Evolutionary conservation across 306 rosid genomes (phyloP).

Genomic region (Vigna radiata): DNA sequence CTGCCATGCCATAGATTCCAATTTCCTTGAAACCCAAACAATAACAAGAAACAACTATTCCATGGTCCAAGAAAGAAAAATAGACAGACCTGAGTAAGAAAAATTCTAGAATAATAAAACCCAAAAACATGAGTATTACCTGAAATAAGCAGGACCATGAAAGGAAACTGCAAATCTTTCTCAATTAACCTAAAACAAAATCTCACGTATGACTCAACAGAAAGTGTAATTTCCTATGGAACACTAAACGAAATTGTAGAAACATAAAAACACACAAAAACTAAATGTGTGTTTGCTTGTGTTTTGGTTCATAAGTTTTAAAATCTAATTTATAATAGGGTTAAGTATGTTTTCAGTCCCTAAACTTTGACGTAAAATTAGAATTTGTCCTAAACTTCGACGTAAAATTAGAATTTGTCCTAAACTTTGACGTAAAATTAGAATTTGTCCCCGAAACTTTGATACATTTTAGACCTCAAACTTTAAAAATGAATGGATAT

Average conservation of each 20-base stretch:
- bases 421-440: too few relatives aligned
- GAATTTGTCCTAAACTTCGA: too few relatives aligned
- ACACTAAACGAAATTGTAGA: slow-evolving; percentile 10
- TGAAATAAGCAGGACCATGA: slow-evolving; percentile 89
- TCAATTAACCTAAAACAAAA: slow-evolving; percentile 67
- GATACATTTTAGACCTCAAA: too few relatives aligned
- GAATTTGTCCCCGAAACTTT: too few relatives aligned
- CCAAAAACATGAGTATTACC: slow-evolving; percentile 51
- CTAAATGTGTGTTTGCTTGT: background rate
- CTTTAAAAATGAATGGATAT: too few relatives aligned
- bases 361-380: too few relatives aligned
- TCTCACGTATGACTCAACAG: slow-evolving; percentile 39
- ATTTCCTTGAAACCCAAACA: slow-evolving; percentile 27
- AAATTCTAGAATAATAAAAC: background rate
- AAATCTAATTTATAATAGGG: background rate
- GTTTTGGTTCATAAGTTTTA: background rate
- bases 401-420: too few relatives aligned
- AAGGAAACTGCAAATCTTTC: slow-evolving; percentile 85
- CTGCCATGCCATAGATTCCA: slow-evolving; percentile 5
- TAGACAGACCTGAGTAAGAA: background rate
- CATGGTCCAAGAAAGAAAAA: slow-evolving; percentile 27
- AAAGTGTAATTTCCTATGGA: slow-evolving; percentile 32
- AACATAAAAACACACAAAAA: slow-evolving; percentile 35
- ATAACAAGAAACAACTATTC: background rate
- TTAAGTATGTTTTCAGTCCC: too few relatives aligned